phyloP scores from a whole-genome alignment of 75 land plant species.

The Isoetes taiwanensis region DNA sequence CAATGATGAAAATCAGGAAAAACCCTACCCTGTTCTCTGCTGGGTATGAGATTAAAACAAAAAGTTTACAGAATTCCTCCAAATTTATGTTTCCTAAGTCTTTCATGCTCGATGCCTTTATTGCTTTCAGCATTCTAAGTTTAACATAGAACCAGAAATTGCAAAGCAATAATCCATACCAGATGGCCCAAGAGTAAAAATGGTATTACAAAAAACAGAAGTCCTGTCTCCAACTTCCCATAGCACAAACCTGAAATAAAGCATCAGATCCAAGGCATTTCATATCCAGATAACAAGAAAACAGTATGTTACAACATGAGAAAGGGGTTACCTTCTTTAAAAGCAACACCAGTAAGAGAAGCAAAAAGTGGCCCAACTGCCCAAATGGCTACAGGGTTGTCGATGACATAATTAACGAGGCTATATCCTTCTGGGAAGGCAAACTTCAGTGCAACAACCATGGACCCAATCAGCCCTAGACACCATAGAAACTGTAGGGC shows the following conservation, averaged over 20 bases:
- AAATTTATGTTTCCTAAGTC: too few relatives aligned
- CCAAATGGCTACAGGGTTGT: constrained; percentile 70
- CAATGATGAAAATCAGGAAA: too few relatives aligned
- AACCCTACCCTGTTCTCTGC: too few relatives aligned
- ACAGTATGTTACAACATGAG: background rate
- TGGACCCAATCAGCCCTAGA: constrained; percentile 65
- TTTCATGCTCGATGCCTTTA: too few relatives aligned
- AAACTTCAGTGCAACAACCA: constrained; percentile 34
- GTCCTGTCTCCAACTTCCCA: constrained; percentile 89
- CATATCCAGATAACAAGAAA: background rate
- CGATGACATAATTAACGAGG: constrained; percentile 52
- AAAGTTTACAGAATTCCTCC: too few relatives aligned
- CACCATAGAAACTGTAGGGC: constrained; percentile 79
- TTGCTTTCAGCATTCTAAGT: too few relatives aligned
- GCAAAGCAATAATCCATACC: too few relatives aligned
- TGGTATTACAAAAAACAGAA: constrained; percentile 77
- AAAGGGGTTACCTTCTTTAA: constrained; percentile 65
- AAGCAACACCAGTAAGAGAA: constrained; percentile 86
- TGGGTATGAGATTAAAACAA: too few relatives aligned
- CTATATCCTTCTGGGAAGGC: constrained; percentile 49
- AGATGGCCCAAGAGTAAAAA: constrained; percentile 85
- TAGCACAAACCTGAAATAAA: constrained; percentile 72
- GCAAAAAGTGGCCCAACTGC: constrained; percentile 94
- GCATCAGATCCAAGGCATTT: background rate
- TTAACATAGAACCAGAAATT: too few relatives aligned